Evolutionary conservation across 2,329 filamentous ascomycete species (phyloP).

Genomic region (Onygenales sp.): DNA sequence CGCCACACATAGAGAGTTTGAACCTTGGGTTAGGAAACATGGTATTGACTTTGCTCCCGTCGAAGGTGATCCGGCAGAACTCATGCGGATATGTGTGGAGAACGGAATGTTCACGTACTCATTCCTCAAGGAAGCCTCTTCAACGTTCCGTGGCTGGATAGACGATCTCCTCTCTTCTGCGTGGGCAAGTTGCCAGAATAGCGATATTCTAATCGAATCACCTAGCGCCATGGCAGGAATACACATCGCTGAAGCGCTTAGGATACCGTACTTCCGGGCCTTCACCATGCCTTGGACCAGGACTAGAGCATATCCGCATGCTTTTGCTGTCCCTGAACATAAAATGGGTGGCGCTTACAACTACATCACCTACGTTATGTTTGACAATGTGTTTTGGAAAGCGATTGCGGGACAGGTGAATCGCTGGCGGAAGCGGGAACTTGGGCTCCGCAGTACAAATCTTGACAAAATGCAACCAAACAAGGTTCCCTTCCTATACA

Average conservation of each 20-base stretch:
- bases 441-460: slow-evolving; percentile 70
- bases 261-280: slow-evolving; percentile 90
- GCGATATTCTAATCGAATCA: slow-evolving; percentile 86
- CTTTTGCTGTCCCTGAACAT: slow-evolving; percentile 83
- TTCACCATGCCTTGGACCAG: slow-evolving; percentile 99
- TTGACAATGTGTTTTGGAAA: slow-evolving; percentile 95
- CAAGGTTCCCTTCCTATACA: slow-evolving; percentile 97
- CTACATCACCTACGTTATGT: slow-evolving; percentile 88
- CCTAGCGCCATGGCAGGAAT: slow-evolving; percentile 96
- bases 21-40: slow-evolving; percentile 79
- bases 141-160: slow-evolving; percentile 88
- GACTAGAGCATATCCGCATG: slow-evolving; percentile 90
- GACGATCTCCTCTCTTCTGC: slow-evolving; percentile 76
- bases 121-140: slow-evolving; percentile 78
- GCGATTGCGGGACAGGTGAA: slow-evolving; percentile 87
- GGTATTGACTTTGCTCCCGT: slow-evolving; percentile 88
- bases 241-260: slow-evolving; percentile 87
- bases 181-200: slow-evolving; percentile 74
- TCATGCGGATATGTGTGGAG: slow-evolving; percentile 94
- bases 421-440: slow-evolving; percentile 72
- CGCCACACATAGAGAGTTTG: slow-evolving; percentile 86
- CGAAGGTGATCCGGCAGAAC: slow-evolving; percentile 81
- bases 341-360: slow-evolving; percentile 96
- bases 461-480: slow-evolving; percentile 90
- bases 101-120: slow-evolving; percentile 94